Evolutionary conservation across 257 asterid species (phyloP).

Genomic region (Solanum lycopersicoides): DNA sequence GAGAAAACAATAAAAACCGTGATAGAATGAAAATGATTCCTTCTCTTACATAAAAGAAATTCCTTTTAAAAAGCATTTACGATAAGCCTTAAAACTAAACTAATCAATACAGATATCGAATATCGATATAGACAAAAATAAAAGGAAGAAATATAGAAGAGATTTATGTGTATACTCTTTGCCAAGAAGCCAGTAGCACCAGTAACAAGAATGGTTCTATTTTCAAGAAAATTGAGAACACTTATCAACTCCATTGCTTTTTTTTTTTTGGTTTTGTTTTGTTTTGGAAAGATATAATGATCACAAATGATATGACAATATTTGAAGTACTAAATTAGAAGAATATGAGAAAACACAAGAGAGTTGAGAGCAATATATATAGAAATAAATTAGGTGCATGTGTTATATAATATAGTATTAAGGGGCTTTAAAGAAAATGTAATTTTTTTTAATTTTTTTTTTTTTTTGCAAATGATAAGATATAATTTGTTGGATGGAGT

Average conservation of each 20-base stretch:
- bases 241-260: conserved; percentile 48
- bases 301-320: neutral
- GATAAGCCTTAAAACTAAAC: neutral
- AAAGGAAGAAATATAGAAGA: neutral
- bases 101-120: neutral
- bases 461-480: neutral
- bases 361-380: neutral
- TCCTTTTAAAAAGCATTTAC: too few species aligned
- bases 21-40: neutral
- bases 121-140: too few species aligned
- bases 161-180: conserved; percentile 35
- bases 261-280: neutral
- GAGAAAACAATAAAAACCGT: neutral
- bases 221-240: conserved; percentile 43
- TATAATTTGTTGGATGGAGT: neutral
- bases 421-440: neutral
- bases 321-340: neutral
- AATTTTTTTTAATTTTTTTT: too few species aligned
- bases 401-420: neutral
- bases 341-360: neutral
- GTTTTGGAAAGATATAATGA: neutral
- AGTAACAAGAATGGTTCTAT: conserved; percentile 48
- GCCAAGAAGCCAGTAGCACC: conserved; percentile 92
- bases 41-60: neutral
- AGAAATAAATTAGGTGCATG: neutral